These are phyloP conservation scores for Saccharomyces eubayanus DNA, from an alignment of 805 yeast species.

Conservation along the genomic window DNA sequence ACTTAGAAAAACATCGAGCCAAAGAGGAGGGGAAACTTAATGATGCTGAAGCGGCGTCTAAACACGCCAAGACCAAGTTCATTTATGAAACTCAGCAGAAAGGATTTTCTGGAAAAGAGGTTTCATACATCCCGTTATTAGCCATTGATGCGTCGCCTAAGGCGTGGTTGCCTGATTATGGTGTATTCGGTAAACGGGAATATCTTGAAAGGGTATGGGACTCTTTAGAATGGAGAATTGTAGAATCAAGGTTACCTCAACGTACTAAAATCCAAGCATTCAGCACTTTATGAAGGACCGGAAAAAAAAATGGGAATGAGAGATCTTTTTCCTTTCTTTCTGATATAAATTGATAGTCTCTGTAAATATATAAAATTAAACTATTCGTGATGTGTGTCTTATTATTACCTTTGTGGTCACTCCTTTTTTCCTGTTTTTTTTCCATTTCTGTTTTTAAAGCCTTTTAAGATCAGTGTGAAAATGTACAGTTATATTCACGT, in stretches of 20 bases:
- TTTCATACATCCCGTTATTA: constrained; percentile 46
- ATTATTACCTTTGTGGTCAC: not conserved
- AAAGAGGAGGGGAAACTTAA: constrained; percentile 1
- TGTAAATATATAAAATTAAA: not conserved
- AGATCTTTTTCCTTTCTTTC: not conserved
- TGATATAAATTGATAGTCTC: not conserved
- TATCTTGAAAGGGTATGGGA: constrained; percentile 63
- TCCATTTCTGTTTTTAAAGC: not conserved
- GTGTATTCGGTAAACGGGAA: constrained; percentile 60
- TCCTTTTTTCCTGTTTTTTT: not conserved
- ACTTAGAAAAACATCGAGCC: not conserved
- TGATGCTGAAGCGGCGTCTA: not conserved
- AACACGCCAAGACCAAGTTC: constrained; percentile 14
- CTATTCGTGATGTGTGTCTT: not conserved
- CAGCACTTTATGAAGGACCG: not conserved
- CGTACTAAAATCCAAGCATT: constrained; percentile 19
- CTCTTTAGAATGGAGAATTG: constrained; percentile 62
- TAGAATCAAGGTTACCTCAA: constrained; percentile 39
- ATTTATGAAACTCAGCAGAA: constrained; percentile 36
- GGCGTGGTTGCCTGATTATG: constrained; percentile 64
- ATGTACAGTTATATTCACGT: not conserved
- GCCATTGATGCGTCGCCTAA: constrained; percentile 68
- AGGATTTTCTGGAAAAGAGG: constrained; percentile 15
- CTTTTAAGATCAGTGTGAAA: not conserved
- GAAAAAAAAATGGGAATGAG: not conserved